Evolutionary conservation across 148 eudicot species (phyloP).

Genomic region (Fagopyrum homotropicum): DNA sequence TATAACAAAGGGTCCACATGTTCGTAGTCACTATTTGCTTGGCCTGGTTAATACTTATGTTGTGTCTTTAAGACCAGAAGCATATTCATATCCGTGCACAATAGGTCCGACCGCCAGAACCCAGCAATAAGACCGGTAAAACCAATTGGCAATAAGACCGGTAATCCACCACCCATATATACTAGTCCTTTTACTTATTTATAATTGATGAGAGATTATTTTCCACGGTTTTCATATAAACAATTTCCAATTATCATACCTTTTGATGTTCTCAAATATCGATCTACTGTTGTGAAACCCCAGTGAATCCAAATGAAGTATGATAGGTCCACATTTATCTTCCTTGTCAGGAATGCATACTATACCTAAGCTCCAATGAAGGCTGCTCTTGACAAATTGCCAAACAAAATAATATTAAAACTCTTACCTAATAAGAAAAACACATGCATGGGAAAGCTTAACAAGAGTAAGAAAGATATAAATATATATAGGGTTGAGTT

Average conservation of each 20-base stretch:
- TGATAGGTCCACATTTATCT: constrained; percentile 52
- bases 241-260: constrained; percentile 5
- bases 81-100: no score
- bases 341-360: constrained; percentile 69
- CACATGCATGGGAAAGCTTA: background rate
- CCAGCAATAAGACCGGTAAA: no score
- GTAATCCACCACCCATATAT: no score
- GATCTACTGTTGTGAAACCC: constrained; percentile 51
- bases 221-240: no score
- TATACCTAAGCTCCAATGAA: constrained; percentile 92
- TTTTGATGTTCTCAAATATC: constrained; percentile 47
- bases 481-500: no score
- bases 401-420: background rate
- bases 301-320: constrained; percentile 93
- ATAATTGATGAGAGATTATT: no score
- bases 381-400: constrained; percentile 32
- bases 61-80: no score
- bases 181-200: no score
- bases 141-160: no score
- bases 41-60: no score
- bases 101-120: no score
- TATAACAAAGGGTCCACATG: background rate
- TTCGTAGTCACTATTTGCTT: background rate
- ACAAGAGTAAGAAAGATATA: background rate
- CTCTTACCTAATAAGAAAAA: background rate